Conservation (phyloP, 2,329 filamentous ascomycete species). For the Aphanocladium album region DNA sequence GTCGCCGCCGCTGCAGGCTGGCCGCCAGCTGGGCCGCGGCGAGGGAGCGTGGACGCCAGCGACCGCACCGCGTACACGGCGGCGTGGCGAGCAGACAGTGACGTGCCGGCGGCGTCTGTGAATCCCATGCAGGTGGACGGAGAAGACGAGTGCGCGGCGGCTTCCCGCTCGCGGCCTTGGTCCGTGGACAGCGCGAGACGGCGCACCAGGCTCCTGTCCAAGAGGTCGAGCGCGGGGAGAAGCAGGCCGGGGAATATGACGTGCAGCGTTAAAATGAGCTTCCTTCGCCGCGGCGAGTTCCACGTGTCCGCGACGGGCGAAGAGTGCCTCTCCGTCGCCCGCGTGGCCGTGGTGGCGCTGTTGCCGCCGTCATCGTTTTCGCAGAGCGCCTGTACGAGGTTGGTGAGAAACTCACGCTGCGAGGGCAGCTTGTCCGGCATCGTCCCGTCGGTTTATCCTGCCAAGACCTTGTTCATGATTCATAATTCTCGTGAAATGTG, state of each 20-base stretch:
- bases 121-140: too few species aligned
- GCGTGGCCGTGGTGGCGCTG: neutral
- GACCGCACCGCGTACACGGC: constrained; percentile 17
- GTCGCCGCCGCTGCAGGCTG: constrained; percentile 8
- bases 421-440: constrained; percentile 23
- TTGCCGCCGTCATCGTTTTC: neutral
- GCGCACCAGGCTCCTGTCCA: constrained; percentile 72
- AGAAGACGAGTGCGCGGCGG: constrained; percentile 28
- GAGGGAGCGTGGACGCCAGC: constrained; percentile 21
- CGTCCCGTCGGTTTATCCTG: neutral
- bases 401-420: constrained; percentile 42
- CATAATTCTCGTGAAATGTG: neutral
- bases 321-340: neutral
- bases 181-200: constrained; percentile 32
- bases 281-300: constrained; percentile 32
- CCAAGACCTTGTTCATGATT: neutral
- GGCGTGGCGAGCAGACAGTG: too few species aligned
- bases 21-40: neutral
- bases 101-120: too few species aligned
- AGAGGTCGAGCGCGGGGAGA: constrained; percentile 78
- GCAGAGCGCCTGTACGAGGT: constrained; percentile 41
- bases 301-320: constrained; percentile 1
- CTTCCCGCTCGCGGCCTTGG: neutral
- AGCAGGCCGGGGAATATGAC: constrained; percentile 77
- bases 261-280: constrained; percentile 73